Evolutionary conservation across 305 asterid species (phyloP).

Genomic region (Rubia tinctorum): DNA sequence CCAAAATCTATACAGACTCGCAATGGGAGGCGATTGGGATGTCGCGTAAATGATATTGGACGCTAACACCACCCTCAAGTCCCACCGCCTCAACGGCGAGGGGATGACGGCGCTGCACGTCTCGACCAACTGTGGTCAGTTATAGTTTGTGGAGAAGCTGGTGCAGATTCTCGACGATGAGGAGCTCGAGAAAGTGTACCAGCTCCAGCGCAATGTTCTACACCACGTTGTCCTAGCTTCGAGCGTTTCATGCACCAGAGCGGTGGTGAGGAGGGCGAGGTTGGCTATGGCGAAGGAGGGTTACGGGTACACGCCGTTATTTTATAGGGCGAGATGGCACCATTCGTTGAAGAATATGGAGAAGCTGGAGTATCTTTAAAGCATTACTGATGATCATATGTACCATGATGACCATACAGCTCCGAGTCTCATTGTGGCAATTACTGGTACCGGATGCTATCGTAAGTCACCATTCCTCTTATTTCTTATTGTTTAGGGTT

Average conservation of each 20-base stretch:
- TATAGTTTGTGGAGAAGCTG: constrained; percentile 3
- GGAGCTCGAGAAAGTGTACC: background rate
- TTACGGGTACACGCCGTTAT: background rate
- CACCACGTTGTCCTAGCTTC: background rate
- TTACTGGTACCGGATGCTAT: background rate
- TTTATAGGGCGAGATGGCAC: background rate
- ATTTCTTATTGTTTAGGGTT: too few species aligned
- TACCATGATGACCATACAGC: background rate
- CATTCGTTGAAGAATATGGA: background rate
- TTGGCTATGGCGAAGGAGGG: background rate
- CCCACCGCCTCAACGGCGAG: background rate
- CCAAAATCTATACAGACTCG: background rate
- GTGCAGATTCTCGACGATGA: background rate
- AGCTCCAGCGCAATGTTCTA: background rate
- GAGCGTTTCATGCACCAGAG: background rate
- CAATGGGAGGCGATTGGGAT: background rate
- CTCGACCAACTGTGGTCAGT: background rate
- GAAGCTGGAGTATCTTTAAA: constrained; percentile 7
- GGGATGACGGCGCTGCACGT: background rate
- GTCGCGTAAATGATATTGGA: background rate
- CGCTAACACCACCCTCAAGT: background rate
- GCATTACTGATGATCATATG: background rate
- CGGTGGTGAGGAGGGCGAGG: background rate
- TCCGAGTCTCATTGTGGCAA: background rate
- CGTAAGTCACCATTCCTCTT: background rate